Evolutionary conservation across 768 basidiomycete species (phyloP), one percentile per base, ranked within the genome.

Genomic region (Tubosaeta sp.): DNA sequence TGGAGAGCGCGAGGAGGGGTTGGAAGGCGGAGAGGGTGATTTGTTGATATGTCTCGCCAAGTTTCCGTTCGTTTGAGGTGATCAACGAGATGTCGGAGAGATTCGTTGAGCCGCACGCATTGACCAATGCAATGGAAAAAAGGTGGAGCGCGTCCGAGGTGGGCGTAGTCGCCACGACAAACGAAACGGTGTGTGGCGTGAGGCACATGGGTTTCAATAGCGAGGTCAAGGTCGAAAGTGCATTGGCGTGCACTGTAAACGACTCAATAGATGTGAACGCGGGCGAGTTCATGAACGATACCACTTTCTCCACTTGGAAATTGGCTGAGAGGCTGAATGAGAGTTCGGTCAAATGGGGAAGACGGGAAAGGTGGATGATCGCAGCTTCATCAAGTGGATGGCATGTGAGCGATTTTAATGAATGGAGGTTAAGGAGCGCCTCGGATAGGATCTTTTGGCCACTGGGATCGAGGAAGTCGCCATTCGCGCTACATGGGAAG

Each of bases 341-440:
- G 35, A 64, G 62, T 2, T 56, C 14, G 42, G 2, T 3, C 43
- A 64, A 56, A 21, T 19, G 19, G 3, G 56, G 57, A 13, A 67
- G 55, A 11, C 21, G 62, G 13, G 67, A 57, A 25, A 67, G 55
- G 47, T 58, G 67, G 24, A 48, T 9, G 45, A 67, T 55, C 27
- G 57, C 61, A 1, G 43, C 41, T 31, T 56, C 64, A 30, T 64
- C 48, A 19, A 67, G 51, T 7, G 53, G 54, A 12, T 54, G 51
- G 32, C 63, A 65, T 9, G 40, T 5, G 12, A 64, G 54, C 3
- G 56, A 51, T 44, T 55, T 45, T 11, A 64, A 43, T 12, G 54
- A 49, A 18, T 51, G 52, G 16, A 65, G 31, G 24, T 46, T 34
- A 48, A 65, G n/a, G 21, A 64, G 42, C 11, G 55, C 49, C 36